Evolutionary conservation across 257 asterid genomes (phyloP), one percentile per base, ranked within the genome.

Genomic region (Ballota nigra): DNA sequence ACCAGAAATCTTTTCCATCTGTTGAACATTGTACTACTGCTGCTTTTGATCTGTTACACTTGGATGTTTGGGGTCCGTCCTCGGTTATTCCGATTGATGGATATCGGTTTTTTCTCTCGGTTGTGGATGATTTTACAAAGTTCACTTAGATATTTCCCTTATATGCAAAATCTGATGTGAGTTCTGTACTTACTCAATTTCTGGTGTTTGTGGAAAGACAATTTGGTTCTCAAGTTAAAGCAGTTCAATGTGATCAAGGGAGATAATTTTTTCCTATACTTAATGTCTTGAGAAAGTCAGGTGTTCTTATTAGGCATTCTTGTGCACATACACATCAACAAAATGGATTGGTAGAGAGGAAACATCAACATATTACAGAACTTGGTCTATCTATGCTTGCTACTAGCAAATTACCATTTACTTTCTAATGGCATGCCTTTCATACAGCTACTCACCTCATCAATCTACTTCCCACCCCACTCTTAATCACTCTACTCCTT

Each of bases 111-210:
- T 62, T 1, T 8, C 2, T 62, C 0, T 4, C 8, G 3, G 2
- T 62, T 8, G 16, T 62, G 0, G 67, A 62, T 62, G 49, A 34
- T 19, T 62, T 1, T n/a, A 29, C 47, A 0, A 16, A 29, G 7
- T 31, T 0, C 9, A n/a, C 49, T 0, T 62, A 49, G 67, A n/a
- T 31, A 2, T 62, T 15, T 16, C 67, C 67, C 1, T 0, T 62
- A 2, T 0, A 0, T 0, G 15, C 22, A 0, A 58, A 58, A 1
- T 58, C 36, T 1, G 20, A 58, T 0, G 64, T 15, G 1, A 0
- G 22, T 26, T 0, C 5, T 0, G 7, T 28, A 4, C 0, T 58
- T 0, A 1, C 4, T 0, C 1, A 2, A 0, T 58, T 26, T 6
- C 1, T 58, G 0, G 1, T 6, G 0, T 4, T 24, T 8, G 19